Evolutionary conservation across 768 basidiomycete genomes (phyloP).

Genomic region (Tricholoma sp.): DNA sequence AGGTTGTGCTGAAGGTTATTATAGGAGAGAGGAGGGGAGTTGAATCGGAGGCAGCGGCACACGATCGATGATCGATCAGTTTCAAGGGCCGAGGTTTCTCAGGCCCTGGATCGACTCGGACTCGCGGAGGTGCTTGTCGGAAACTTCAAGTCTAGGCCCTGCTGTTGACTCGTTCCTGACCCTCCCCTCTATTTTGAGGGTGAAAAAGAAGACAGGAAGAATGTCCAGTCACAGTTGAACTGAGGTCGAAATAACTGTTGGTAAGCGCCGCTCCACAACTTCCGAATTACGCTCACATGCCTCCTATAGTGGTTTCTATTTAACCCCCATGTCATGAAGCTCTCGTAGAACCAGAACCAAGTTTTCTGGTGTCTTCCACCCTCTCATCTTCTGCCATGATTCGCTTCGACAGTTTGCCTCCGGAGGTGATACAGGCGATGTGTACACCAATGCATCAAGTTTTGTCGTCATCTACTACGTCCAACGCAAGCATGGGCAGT

Average conservation of each 20-base stretch:
- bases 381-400: conserved; percentile 45
- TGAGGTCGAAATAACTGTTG: conserved; percentile 7
- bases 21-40: no score
- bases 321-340: conserved; percentile 12
- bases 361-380: conserved; percentile 1
- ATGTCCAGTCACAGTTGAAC: neutral
- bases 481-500: conserved; percentile 33
- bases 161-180: neutral
- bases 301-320: conserved; percentile 14
- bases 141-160: neutral
- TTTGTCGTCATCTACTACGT: conserved; percentile 34
- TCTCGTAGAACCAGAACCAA: conserved; percentile 3
- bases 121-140: neutral
- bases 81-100: neutral
- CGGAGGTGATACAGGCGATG: conserved; percentile 79
- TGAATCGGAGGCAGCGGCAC: neutral
- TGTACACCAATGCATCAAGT: conserved; percentile 83
- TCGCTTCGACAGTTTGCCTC: conserved; percentile 69
- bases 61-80: neutral
- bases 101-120: neutral
- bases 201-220: neutral
- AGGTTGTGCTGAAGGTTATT: no score
- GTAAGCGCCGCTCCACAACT: conserved; percentile 13
- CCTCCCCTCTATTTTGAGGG: neutral
- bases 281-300: conserved; percentile 11